Conservation (phyloP, 495 filamentous ascomycete genomes). For the Talaromyces liani region DNA sequence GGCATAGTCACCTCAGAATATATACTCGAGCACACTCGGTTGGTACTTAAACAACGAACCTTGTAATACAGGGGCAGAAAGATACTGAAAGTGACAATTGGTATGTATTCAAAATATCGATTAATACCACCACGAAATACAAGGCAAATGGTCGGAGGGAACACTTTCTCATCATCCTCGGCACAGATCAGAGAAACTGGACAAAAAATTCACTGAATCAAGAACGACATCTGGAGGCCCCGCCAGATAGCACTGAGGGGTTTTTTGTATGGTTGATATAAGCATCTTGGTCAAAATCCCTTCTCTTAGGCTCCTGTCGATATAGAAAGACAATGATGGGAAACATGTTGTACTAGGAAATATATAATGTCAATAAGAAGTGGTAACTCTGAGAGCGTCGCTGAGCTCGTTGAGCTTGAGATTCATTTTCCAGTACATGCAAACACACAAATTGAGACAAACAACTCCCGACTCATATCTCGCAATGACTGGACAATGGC, state of each 20-base stretch:
- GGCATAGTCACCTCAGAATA: no score
- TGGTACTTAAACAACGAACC: no score
- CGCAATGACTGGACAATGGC: neutral
- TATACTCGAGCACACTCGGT: no score
- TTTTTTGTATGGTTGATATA: neutral
- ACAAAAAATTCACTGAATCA: neutral
- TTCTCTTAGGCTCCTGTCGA: neutral
- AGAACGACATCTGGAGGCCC: no score
- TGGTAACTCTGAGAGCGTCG: neutral
- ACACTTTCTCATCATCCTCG: no score
- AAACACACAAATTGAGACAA: neutral
- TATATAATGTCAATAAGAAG: neutral
- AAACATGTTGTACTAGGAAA: neutral
- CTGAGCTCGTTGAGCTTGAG: neutral
- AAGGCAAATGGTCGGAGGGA: no score
- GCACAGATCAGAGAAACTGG: no score
- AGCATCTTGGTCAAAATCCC: neutral
- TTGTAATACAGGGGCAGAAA: no score
- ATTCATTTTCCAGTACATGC: neutral
- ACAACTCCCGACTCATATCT: neutral
- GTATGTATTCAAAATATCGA: no score
- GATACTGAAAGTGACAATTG: no score
- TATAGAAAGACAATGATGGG: neutral
- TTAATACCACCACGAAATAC: no score
- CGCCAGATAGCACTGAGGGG: neutral